Evolutionary conservation across 805 yeast species (phyloP), one percentile per base, ranked within the genome.

Genomic region (Candida suzukii): DNA sequence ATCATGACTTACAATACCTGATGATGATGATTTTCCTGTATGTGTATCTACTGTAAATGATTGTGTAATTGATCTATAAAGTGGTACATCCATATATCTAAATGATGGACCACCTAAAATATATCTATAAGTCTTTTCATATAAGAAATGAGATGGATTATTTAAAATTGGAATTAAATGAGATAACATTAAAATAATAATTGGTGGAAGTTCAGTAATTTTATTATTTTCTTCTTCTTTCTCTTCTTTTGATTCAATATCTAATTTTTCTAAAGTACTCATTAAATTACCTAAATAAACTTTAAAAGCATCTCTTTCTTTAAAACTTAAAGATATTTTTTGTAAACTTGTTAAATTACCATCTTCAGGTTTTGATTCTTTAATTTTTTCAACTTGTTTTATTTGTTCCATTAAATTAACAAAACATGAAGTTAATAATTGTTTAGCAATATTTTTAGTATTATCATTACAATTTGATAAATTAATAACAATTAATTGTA

Each of bases 111-210:
- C 74, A 4, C 75, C 63, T 29, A 87, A 63, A 11, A 88, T 68
- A 71, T 79, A 87, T 44, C 81, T 73, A 50, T 70, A 76, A 0
- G 78, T 76, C 48, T 77, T 76, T 47, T 88, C 96, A 58, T 82
- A 85, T 18, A 91, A 57, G 50, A 70, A 72, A 46, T 86, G 91
- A 0, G 80, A 76, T 0, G 97, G 96, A 46, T 80, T 77, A 6
- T 69, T 57, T 43, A 86, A 56, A 2, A 86, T 66, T 3, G 76
- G 73, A 4, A 78, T 62, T 30, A 88, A 56, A 39, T 74, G 70
- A 1, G 87, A 73, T 31, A 80, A 58, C 41, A 77, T 55, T 16
- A 68, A 62, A 61, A 83, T 74, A n/a, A 80, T 64, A 16, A 82
- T 46, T 3, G 80, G 71, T 0, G 78, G 52, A 6, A 73, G 37